phyloP scores from a whole-genome alignment of 2,329 filamentous ascomycete genomes.

The Colletotrichum cuscutae region DNA sequence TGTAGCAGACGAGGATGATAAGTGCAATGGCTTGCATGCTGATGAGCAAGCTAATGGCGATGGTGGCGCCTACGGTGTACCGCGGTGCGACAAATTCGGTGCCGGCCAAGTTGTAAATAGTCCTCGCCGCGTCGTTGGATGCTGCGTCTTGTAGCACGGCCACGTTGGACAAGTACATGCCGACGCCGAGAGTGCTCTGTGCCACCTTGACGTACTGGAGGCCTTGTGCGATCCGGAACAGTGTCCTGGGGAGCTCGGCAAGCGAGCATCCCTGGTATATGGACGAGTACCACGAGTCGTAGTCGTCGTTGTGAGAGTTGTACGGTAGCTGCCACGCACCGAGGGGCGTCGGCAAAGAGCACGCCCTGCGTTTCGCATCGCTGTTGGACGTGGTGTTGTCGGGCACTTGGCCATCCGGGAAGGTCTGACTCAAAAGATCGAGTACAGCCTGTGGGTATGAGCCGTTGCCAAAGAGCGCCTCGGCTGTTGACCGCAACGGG shows the following conservation, averaged over 20 bases:
- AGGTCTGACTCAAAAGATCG: constrained; percentile 17
- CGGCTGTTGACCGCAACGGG: constrained; percentile 22
- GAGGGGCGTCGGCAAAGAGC: constrained; percentile 17
- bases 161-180: constrained; percentile 32
- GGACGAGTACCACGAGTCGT: constrained; percentile 26
- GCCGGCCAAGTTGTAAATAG: constrained; percentile 29
- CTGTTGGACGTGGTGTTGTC: neutral
- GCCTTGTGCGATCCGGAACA: constrained; percentile 27
- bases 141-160: constrained; percentile 27
- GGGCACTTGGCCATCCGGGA: constrained; percentile 11
- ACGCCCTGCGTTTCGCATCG: constrained; percentile 5
- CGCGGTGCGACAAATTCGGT: constrained; percentile 13
- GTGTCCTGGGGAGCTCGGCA: constrained; percentile 17
- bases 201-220: constrained; percentile 20
- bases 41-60: constrained; percentile 26
- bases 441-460: constrained; percentile 25
- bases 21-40: constrained; percentile 23
- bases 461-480: constrained; percentile 27
- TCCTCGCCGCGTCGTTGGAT: constrained; percentile 28
- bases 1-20: constrained; percentile 22
- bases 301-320: constrained; percentile 28
- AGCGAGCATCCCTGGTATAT: constrained; percentile 27
- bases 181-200: constrained; percentile 30
- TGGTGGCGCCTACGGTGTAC: constrained; percentile 1
- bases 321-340: constrained; percentile 29